Percentiles rank a stretch among this genome's conserved stretches.
Conservation (phyloP, 208 protist species). For the Balamuthia mandrillaris region DNA sequence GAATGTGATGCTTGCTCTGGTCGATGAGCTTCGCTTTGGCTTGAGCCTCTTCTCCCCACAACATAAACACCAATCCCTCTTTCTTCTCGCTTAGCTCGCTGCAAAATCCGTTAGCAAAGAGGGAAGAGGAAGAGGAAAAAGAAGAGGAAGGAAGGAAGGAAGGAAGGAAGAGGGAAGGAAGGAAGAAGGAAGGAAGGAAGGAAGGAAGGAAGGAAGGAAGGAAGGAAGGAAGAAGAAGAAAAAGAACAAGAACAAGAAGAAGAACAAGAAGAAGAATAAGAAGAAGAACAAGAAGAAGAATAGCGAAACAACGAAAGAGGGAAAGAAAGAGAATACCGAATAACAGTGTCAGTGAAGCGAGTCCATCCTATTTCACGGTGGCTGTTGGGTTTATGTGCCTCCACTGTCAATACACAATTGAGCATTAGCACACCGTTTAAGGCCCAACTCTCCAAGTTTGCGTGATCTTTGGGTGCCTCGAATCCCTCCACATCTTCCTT, state of each 20-base stretch:
- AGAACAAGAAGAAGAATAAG: not conserved
- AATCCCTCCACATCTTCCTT: not conserved
- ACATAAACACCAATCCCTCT: slow-evolving; percentile 57
- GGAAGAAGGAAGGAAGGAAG: not conserved
- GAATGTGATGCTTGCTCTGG: not conserved
- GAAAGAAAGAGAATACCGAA: slow-evolving; percentile 2
- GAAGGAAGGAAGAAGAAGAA: too few species aligned
- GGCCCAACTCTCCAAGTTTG: slow-evolving; percentile 58
- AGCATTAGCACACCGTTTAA: slow-evolving; percentile 43
- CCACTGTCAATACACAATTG: not conserved
- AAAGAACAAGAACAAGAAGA: too few species aligned
- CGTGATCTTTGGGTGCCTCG: slow-evolving; percentile 11
- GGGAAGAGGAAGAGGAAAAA: too few species aligned
- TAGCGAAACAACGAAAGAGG: too few species aligned
- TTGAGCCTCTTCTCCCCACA: slow-evolving; percentile 63
- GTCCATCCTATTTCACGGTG: slow-evolving; percentile 67
- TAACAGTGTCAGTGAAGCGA: slow-evolving; percentile 62
- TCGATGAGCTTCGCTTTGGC: slow-evolving; percentile 55
- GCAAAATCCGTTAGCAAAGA: not conserved
- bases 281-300: not conserved
- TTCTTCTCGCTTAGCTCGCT: not conserved
- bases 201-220: too few species aligned
- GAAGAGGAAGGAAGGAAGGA: too few species aligned
- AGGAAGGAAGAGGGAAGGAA: not conserved
- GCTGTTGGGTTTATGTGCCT: slow-evolving; percentile 41